phyloP scores from a whole-genome alignment of 352 stramenopile genomes.

The Phytophthora citricola region DNA sequence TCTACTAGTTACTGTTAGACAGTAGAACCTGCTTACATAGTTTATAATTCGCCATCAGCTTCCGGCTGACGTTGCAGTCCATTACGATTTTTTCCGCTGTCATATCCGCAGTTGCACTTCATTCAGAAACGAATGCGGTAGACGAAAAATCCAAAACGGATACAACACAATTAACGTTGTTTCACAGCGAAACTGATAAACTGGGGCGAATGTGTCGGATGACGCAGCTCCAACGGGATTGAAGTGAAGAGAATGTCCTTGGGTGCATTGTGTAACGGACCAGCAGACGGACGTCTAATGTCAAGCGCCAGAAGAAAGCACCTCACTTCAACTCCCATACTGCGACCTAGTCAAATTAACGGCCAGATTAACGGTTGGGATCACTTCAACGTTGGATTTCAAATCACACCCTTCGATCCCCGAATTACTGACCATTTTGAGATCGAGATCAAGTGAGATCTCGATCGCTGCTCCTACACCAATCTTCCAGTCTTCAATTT shows the following conservation, averaged over 20 bases:
- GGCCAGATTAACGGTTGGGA: background rate
- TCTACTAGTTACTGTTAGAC: too few relatives aligned
- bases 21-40: background rate
- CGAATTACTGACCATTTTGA: background rate
- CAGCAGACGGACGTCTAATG: background rate
- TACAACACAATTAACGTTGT: constrained; percentile 2
- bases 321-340: constrained; percentile 16
- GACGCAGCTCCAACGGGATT: too few relatives aligned
- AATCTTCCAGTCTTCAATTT: constrained; percentile 28
- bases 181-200: background rate
- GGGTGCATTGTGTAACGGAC: too few relatives aligned
- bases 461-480: background rate
- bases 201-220: too few relatives aligned
- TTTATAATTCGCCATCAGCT: constrained; percentile 6
- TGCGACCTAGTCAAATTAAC: constrained; percentile 25
- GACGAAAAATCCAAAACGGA: constrained; percentile 11
- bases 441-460: background rate
- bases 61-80: background rate
- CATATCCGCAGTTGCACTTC: background rate
- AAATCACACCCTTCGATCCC: constrained; percentile 10
- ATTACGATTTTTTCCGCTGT: background rate
- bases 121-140: background rate
- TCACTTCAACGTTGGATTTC: constrained; percentile 14
- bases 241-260: too few relatives aligned
- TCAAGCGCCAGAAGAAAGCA: background rate